Conservation (phyloP, 768 basidiomycete genomes). For the Leccinellum luteum region DNA sequence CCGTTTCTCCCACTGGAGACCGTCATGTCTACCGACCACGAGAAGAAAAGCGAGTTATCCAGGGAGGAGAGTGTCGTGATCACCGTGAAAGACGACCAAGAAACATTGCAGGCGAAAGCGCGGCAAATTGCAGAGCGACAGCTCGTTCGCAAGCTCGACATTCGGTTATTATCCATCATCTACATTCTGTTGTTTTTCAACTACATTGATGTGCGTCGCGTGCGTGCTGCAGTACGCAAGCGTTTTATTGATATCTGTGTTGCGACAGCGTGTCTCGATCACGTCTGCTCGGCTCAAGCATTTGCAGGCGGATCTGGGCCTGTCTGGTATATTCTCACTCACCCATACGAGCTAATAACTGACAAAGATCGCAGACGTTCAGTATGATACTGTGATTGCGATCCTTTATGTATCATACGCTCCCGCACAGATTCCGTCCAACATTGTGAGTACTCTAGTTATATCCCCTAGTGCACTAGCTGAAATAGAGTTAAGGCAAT, state of each 20-base stretch:
- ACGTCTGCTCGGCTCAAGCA: slow-evolving; percentile 49
- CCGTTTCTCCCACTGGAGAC: neutral
- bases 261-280: slow-evolving; percentile 43
- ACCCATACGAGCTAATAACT: neutral
- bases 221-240: neutral
- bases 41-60: slow-evolving; percentile 15
- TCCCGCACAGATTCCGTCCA: slow-evolving; percentile 47
- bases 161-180: slow-evolving; percentile 54
- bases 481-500: slow-evolving; percentile 39
- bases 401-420: slow-evolving; percentile 60
- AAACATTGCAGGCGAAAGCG: neutral
- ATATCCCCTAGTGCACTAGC: neutral
- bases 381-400: slow-evolving; percentile 53
- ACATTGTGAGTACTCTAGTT: slow-evolving; percentile 1
- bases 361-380: slow-evolving; percentile 38
- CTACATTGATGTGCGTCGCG: slow-evolving; percentile 54
- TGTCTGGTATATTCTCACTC: slow-evolving; percentile 36
- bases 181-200: slow-evolving; percentile 64
- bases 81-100: neutral
- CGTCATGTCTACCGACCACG: slow-evolving; percentile 13
- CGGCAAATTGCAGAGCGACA: slow-evolving; percentile 14
- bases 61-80: neutral
- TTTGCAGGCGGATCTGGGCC: slow-evolving; percentile 45
- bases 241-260: neutral
- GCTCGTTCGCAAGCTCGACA: slow-evolving; percentile 57